Percentiles rank a stretch among this genome's conserved stretches.
These are phyloP conservation scores for Elongisporangium prolatum DNA, from an alignment of 352 stramenopile genomes.

Conservation along the genomic window DNA sequence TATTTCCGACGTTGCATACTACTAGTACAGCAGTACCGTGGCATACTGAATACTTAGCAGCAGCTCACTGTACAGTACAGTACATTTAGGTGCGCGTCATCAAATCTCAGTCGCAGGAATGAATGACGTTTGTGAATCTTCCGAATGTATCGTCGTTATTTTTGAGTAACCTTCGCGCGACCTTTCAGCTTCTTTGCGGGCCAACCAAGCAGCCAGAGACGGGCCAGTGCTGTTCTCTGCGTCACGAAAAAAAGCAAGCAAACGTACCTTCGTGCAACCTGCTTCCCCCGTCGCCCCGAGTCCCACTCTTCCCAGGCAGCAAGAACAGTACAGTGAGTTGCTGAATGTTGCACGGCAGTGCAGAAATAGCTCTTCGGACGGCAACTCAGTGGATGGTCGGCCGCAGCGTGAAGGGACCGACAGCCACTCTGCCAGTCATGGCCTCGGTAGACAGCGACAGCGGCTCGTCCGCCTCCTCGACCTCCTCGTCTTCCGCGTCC, in stretches of 20 bases:
- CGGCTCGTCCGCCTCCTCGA: neutral
- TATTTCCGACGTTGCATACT: neutral
- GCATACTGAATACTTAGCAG: neutral
- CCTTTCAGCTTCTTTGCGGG: neutral
- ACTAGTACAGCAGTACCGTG: neutral
- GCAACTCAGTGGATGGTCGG: neutral
- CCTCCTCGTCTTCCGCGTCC: neutral
- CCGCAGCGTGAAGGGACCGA: neutral
- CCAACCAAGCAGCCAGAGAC: neutral
- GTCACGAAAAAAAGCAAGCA: neutral
- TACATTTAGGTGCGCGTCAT: neutral
- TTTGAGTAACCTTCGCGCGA: neutral
- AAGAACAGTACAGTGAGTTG: neutral
- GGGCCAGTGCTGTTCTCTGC: neutral
- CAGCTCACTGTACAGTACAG: neutral
- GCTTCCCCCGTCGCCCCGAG: neutral
- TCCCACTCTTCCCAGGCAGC: neutral
- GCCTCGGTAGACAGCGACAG: neutral
- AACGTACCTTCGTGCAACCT: neutral
- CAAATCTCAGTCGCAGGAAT: neutral
- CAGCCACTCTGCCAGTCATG: neutral
- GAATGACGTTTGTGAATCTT: neutral
- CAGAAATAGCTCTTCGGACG: neutral
- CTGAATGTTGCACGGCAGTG: neutral
- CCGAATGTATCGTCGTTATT: neutral